Base-by-base conservation (phyloP, 192 early-diverging fungal species). In the Umbelopsis sp. region DNA sequence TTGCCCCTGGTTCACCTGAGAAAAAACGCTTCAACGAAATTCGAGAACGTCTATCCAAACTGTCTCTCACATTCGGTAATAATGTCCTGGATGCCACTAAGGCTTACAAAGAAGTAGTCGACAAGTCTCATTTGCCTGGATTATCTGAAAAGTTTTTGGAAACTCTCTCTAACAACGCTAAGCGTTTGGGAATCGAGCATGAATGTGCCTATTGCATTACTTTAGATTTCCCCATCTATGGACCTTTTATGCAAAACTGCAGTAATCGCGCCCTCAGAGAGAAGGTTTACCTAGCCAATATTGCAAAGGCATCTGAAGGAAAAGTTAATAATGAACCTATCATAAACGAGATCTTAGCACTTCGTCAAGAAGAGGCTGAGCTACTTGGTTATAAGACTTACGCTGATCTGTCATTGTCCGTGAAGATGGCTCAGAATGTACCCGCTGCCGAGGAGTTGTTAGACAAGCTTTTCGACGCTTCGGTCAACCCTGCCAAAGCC, bases 171-270 rank as follows among this genome's bases (percentile, higher is more conserved):
- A 77, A 78, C 24, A 76, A 85, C 45, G 83, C 84, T 2, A 65
- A 78, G 49, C 38, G 47, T 2, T 70, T 71, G 25, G 84, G 79
- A 12, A 65, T 84, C 29, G 73, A 68, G 41, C 66, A 83, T 17
- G 72, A 74, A 2, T 81, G 83, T 16, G 81, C 82, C 11, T 89
- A 82, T 73, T 81, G 80, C 31, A 77, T 87, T 22, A 89, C 87
- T 3, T 50, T 89, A 49, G 87, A 89, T 70, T 71, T 68, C 20
- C 85, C 87, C 4, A 81, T 82, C 7, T 78, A 77, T 54, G 79
- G 78, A 3, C 85, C 87, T 1, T 85, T 89, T 26, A 83, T 89
- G 80, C 85, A 83, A 84, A 84, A 80, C 72, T 85, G 84, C 71
- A 77, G 73, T 20, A 87, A 87, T 71, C 72, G 87, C 25, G 66